Percentiles rank a stretch among this genome's conserved stretches.
phyloP scores from a whole-genome alignment of 768 basidiomycete genomes.

The Fistulinella prunicolor region DNA sequence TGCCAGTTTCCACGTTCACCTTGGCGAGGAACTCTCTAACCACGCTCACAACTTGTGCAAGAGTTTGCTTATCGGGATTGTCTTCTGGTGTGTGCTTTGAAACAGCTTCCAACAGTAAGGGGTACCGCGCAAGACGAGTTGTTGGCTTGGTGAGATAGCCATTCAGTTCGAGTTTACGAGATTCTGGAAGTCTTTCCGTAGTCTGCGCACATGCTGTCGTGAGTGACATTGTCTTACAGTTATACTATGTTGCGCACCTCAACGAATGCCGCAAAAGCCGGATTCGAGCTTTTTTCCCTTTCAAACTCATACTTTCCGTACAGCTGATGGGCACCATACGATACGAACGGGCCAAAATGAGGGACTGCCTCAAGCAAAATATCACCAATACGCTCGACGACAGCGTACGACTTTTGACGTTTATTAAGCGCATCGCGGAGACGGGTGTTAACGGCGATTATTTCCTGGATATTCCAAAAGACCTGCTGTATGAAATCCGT shows the following conservation, averaged over 20 bases:
- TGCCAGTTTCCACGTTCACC: conserved; percentile 93
- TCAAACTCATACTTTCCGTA: conserved; percentile 99
- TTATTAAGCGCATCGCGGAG: conserved; percentile 94
- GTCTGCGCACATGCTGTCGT: conserved; percentile 43
- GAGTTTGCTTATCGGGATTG: conserved; percentile 73
- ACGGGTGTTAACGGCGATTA: conserved; percentile 85
- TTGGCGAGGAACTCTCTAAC: conserved; percentile 80
- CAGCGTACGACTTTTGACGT: conserved; percentile 91
- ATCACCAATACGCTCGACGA: conserved; percentile 91
- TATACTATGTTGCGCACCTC: conserved; percentile 53
- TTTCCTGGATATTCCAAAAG: conserved; percentile 97
- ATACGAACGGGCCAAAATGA: conserved; percentile 88
- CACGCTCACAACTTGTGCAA: conserved; percentile 74
- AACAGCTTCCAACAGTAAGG: conserved; percentile 87
- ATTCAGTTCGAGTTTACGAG: conserved; percentile 94
- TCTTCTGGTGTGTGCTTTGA: conserved; percentile 90
- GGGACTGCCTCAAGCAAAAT: conserved; percentile 84
- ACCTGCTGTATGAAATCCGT: conserved; percentile 90
- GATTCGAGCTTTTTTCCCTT: conserved; percentile 93
- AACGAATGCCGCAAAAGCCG: conserved; percentile 91
- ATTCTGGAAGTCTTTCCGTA: conserved; percentile 91
- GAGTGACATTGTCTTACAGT: neutral
- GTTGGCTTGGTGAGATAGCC: conserved; percentile 98
- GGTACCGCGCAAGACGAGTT: conserved; percentile 95
- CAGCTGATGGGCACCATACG: conserved; percentile 93